phyloP scores from a whole-genome alignment of 495 filamentous ascomycete genomes.

The Xylaria sp. region DNA sequence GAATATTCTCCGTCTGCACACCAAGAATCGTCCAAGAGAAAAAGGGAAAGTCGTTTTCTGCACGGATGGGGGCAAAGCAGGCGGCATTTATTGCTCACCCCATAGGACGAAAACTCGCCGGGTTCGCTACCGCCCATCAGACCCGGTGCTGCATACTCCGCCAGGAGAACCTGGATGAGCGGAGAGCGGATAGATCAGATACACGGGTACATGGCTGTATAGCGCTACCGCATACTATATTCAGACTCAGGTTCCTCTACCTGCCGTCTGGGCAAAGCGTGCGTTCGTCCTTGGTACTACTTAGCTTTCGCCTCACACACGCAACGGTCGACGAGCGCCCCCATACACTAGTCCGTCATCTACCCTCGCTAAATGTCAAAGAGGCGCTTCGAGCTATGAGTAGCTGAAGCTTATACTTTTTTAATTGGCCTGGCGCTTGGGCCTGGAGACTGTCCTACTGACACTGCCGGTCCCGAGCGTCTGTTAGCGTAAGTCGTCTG shows the following conservation, averaged over 20 bases:
- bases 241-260: not conserved
- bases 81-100: conserved; percentile 25
- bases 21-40: conserved; percentile 10
- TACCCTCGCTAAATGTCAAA: not conserved
- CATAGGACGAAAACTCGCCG: conserved; percentile 27
- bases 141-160: conserved; percentile 26
- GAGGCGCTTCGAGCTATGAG: conserved; percentile 18
- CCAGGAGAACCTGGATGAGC: conserved; percentile 10
- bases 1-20: conserved; percentile 23
- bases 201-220: not conserved
- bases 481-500: conserved; percentile 19
- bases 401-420: conserved; percentile 20
- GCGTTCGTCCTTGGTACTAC: not conserved
- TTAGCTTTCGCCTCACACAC: not conserved
- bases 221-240: conserved; percentile 7
- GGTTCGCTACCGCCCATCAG: conserved; percentile 12
- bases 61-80: not conserved
- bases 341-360: not conserved
- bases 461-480: conserved; percentile 24
- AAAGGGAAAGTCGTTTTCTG: conserved; percentile 22
- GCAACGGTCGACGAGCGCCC: not conserved
- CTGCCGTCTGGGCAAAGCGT: not conserved
- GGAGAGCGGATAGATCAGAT: not conserved
- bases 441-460: not conserved
- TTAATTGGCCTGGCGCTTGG: conserved; percentile 10